Base-by-base conservation (phyloP, 768 basidiomycete species). In the Candolleomyces efflorescens region DNA sequence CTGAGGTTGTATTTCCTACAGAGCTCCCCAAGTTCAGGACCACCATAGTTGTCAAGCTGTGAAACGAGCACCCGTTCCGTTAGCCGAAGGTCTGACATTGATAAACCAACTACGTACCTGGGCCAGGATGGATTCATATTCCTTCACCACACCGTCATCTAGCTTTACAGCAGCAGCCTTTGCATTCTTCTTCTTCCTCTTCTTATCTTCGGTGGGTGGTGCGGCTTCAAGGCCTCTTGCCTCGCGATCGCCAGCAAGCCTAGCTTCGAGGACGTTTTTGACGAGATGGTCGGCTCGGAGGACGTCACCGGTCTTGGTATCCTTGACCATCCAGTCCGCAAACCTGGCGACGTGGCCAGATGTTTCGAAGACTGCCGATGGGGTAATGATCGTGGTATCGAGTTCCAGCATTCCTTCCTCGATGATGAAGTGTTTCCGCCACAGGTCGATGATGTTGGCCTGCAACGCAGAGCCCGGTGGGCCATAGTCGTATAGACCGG, bases 241-340 rank as follows among this genome's bases (percentile, higher is more conserved):
- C 75, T 95, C 92, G 68, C 85, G 85, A 79, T 98, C 90, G 48
- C 92, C 92, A 55, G 87, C 93, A 52, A 98, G 75, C 20, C 95
- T 79, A 4, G 92, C 92, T 73, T 96, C 90, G 46, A 98, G 79
- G 46, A 98, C 95, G 64, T 78, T 87, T 70, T 94, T 94, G 61
- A 98, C 94, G 17, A 98, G 83, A 73, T 98, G 97, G 71, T 98
- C 95, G 23, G 96, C 96, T 46, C 96, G 88, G 65, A 97, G 85
- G 49, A 98, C 95, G 66, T 98, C 94, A 46, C 94, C 94, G n/a
- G 90, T 95, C 77, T 92, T 86, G 23, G 78, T 77, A 65, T 98
- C 96, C 76, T 96, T 97, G 67, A 93, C 92, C 96, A 98, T 98
- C 96, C 95, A 99, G 69, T 99, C 97, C 5, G 96, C 92, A 68